These are phyloP conservation scores for Leishmania gerbilli DNA, from an alignment of 208 protist genomes.

Conservation along the genomic window DNA sequence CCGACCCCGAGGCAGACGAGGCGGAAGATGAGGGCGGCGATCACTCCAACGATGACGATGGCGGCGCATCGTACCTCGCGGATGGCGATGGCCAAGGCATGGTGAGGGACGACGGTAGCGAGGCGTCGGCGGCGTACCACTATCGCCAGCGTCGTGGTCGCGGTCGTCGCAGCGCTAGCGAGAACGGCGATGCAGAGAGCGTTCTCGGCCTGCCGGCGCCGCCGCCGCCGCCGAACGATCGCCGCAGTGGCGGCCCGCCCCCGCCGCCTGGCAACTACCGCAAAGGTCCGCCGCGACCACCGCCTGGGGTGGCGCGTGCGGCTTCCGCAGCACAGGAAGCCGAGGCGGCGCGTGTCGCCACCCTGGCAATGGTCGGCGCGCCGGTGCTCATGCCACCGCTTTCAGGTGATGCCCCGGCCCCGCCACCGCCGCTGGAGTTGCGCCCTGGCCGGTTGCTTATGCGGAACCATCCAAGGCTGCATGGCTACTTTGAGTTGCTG, in stretches of 20 bases:
- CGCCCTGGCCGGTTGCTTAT: slow-evolving; percentile 34
- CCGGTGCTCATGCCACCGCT: slow-evolving; percentile 24
- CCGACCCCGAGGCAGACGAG: slow-evolving; percentile 18
- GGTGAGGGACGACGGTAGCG: neutral
- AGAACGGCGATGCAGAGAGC: neutral
- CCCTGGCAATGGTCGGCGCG: slow-evolving; percentile 22
- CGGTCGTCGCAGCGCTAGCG: neutral
- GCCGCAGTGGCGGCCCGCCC: neutral
- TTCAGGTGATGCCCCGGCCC: slow-evolving; percentile 24
- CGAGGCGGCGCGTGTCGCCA: slow-evolving; percentile 17
- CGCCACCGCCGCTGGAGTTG: slow-evolving; percentile 45
- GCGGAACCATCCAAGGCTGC: slow-evolving; percentile 51
- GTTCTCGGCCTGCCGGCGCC: neutral
- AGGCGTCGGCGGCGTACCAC: slow-evolving; percentile 14
- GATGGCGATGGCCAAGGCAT: neutral
- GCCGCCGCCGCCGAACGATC: neutral
- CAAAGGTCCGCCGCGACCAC: slow-evolving; percentile 20
- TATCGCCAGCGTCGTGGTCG: slow-evolving; percentile 4
- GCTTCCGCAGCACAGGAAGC: slow-evolving; percentile 14
- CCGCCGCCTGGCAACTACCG: slow-evolving; percentile 11
- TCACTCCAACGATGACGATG: neutral
- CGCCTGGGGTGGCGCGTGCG: slow-evolving; percentile 15
- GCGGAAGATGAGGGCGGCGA: slow-evolving; percentile 4
- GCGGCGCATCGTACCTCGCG: neutral
- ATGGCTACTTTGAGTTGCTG: slow-evolving; percentile 72